Evolutionary conservation across 441 rosid species (phyloP).

Genomic region (Erodium texanum): DNA sequence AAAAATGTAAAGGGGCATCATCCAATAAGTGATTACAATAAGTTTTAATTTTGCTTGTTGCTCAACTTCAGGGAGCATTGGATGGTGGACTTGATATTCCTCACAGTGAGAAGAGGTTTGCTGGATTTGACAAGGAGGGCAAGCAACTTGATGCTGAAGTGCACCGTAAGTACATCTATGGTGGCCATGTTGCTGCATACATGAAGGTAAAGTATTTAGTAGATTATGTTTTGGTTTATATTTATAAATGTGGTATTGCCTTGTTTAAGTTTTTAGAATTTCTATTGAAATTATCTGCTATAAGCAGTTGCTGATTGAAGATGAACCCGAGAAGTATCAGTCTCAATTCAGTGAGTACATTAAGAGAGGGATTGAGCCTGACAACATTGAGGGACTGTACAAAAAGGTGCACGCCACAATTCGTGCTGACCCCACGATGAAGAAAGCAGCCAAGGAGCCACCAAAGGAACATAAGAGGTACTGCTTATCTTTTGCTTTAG

Average conservation of each 20-base stretch:
- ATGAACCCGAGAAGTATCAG: conserved; percentile 89
- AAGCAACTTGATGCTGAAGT: conserved; percentile 75
- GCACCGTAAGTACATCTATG: conserved; percentile 68
- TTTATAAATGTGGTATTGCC: neutral
- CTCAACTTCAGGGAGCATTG: conserved; percentile 57
- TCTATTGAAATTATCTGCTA: neutral
- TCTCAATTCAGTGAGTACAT: conserved; percentile 63
- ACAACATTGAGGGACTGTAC: conserved; percentile 52
- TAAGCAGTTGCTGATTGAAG: conserved; percentile 52
- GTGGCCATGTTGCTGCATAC: conserved; percentile 78
- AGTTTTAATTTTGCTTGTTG: neutral
- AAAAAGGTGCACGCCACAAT: conserved; percentile 40
- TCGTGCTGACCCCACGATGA: conserved; percentile 52
- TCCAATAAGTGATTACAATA: no score
- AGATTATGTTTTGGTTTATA: neutral
- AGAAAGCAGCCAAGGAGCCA: conserved; percentile 54
- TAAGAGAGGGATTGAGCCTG: conserved; percentile 72
- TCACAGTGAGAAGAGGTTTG: conserved; percentile 89
- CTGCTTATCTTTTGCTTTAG: neutral
- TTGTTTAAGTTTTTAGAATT: neutral
- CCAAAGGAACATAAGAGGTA: conserved; percentile 77
- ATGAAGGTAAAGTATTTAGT: conserved; percentile 39
- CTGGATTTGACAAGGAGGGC: conserved; percentile 65
- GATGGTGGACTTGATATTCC: conserved; percentile 93
- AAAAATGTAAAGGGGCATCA: no score